These are phyloP conservation scores for Tardiomyces blankii DNA, from an alignment of 1,139 yeast genomes.

Conservation along the genomic window DNA sequence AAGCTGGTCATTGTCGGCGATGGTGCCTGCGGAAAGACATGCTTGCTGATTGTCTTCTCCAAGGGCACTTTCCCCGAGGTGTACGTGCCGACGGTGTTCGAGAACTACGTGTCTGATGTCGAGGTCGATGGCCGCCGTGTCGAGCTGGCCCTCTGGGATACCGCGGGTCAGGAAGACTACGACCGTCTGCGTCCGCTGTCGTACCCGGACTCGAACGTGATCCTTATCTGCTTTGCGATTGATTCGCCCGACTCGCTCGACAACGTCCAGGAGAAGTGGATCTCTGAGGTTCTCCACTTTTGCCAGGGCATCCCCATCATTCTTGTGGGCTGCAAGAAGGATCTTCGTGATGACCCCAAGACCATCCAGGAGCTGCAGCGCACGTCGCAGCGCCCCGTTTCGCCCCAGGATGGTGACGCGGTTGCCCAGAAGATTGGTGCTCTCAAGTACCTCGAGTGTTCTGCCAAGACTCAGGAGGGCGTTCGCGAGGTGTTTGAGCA, in stretches of 20 bases:
- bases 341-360: conserved; percentile 65
- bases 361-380: conserved; percentile 74
- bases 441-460: conserved; percentile 70
- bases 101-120: conserved; percentile 88
- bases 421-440: conserved; percentile 80
- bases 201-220: conserved; percentile 88
- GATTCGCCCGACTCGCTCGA: conserved; percentile 89
- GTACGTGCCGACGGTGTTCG: conserved; percentile 92
- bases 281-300: conserved; percentile 85
- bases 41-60: conserved; percentile 53
- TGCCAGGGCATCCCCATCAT: conserved; percentile 94
- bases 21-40: conserved; percentile 94
- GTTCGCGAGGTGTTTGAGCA: conserved; percentile 73
- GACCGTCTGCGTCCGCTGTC: conserved; percentile 90
- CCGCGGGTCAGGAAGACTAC: conserved; percentile 97
- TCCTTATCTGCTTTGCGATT: conserved; percentile 82
- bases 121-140: conserved; percentile 90
- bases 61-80: conserved; percentile 95
- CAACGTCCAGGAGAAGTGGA: conserved; percentile 92
- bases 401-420: conserved; percentile 74
- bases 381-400: conserved; percentile 78
- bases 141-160: conserved; percentile 94
- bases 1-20: conserved; percentile 91
- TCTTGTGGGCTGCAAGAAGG: conserved; percentile 82
- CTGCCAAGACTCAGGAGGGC: conserved; percentile 73